Percentiles rank a stretch among this genome's conserved stretches.
phyloP scores from a whole-genome alignment of 1,284 basidiomycete species.

The Ceratobasidium sp. region DNA sequence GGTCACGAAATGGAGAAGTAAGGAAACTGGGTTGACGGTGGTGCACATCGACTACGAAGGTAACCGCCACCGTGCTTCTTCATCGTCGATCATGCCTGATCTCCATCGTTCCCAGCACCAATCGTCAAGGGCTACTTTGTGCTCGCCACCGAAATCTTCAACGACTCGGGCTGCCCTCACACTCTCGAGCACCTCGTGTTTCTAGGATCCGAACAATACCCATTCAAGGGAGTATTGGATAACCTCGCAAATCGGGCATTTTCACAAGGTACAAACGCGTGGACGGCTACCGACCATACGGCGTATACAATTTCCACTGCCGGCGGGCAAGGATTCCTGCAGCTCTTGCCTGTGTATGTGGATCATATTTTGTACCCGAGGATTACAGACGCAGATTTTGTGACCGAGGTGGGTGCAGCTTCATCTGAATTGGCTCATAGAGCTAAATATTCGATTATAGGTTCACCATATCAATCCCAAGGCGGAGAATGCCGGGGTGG shows the following conservation, averaged over 20 bases:
- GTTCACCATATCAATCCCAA: slow-evolving; percentile 92
- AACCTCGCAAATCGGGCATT: slow-evolving; percentile 97
- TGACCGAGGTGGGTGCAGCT: slow-evolving; percentile 74
- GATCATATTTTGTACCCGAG: slow-evolving; percentile 99
- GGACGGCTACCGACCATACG: slow-evolving; percentile 86
- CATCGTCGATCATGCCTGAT: slow-evolving; percentile 33
- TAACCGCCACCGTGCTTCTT: slow-evolving; percentile 47
- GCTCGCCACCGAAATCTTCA: slow-evolving; percentile 92
- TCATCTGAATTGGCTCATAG: neutral
- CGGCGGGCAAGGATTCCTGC: slow-evolving; percentile 93
- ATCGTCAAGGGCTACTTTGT: slow-evolving; percentile 94
- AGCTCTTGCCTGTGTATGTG: slow-evolving; percentile 92
- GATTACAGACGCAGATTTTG: slow-evolving; percentile 87
- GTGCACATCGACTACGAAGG: slow-evolving; percentile 86
- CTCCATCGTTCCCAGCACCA: slow-evolving; percentile 61
- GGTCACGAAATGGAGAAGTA: slow-evolving; percentile 85
- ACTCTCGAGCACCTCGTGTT: slow-evolving; percentile 94
- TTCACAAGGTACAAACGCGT: slow-evolving; percentile 84
- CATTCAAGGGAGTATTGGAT: slow-evolving; percentile 97
- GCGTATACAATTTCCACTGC: slow-evolving; percentile 98
- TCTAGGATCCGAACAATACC: slow-evolving; percentile 93
- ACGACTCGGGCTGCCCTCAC: slow-evolving; percentile 92
- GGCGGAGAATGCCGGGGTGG: slow-evolving; percentile 94
- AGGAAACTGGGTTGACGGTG: slow-evolving; percentile 75
- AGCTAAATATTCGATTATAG: slow-evolving; percentile 51